Evolutionary conservation across 805 yeast genomes (phyloP), one percentile per base, ranked within the genome.

Genomic region (Ogataea allantospora): DNA sequence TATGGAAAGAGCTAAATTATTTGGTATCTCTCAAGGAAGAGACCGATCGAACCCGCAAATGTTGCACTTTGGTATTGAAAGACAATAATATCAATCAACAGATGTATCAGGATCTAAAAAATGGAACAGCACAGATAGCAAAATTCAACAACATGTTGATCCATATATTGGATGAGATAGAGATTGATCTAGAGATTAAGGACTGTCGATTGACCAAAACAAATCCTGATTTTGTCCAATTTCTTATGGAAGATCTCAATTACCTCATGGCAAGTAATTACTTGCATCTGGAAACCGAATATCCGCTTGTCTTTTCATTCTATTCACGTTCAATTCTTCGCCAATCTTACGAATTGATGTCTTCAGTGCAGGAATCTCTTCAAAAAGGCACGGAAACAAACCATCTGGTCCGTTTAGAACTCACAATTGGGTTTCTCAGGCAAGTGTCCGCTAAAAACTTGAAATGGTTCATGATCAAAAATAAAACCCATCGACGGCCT

Each of bases 271-370:
- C 52, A 8, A 46, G 58, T 30, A 43, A 50, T 18, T 47, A 49
- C 12, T 9, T 55, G 21, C 30, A 50, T 7, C 38, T 61, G 14
- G 61, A 58, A 30, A n/a, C 29, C 4, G 20, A 25, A 3, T 42
- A 46, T n/a, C 67, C 67, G 1, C 30, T 63, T 16, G 51, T 52
- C 11, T 59, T 60, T 27, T 57, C 62, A 7, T 54, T 45, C 39
- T 38, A 51, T 26, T 43, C 57, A n/a, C 39, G 62, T 21, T 22
- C 40, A 7, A 48, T 40, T 7, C 45, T 53, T 28, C 34, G 22
- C 12, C 33, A 38, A 14, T 46, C 60, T 7, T 47, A 42, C 22
- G 41, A 42, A 14, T 19, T 33, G 2, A 39, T 48, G 19, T 32
- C 38, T 1, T 42, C 49, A 2, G 28, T 54, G 4, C 42, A 47